Evolutionary conservation across 2,329 filamentous ascomycete species (phyloP).

Genomic region (Lachnellula hyalina): DNA sequence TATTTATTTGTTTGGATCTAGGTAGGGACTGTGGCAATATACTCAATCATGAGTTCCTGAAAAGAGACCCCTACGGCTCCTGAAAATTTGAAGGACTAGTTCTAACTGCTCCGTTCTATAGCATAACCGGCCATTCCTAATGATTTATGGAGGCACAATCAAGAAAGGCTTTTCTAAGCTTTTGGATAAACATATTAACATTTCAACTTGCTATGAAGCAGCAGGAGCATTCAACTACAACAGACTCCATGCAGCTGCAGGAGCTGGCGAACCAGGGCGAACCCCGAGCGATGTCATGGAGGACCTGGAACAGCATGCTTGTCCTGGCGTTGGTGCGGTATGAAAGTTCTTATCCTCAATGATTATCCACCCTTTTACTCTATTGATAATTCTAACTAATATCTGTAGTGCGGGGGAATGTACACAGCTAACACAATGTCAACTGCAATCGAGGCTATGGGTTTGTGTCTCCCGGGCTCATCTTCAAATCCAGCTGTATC

Average conservation of each 20-base stretch:
- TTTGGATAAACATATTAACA: conserved; percentile 75
- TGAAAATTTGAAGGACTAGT: not conserved
- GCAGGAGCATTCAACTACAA: conserved; percentile 77
- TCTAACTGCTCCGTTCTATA: conserved; percentile 50
- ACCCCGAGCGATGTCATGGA: conserved; percentile 73
- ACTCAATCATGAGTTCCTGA: not conserved
- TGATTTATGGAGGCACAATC: conserved; percentile 94
- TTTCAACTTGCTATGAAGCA: conserved; percentile 84
- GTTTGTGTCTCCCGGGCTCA: conserved; percentile 61
- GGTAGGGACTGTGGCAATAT: too few relatives aligned
- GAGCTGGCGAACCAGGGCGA: conserved; percentile 56
- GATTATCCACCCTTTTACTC: not conserved
- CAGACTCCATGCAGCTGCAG: conserved; percentile 64
- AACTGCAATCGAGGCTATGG: conserved; percentile 68
- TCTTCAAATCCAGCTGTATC: conserved; percentile 63
- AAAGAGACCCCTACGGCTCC: not conserved
- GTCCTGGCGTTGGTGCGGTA: conserved; percentile 57
- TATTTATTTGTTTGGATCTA: not conserved
- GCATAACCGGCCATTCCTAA: conserved; percentile 86
- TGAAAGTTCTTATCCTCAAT: not conserved
- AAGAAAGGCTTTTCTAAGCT: conserved; percentile 77
- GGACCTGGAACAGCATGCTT: conserved; percentile 67
- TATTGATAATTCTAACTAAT: not conserved
- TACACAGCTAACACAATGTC: conserved; percentile 76
- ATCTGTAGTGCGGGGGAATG: conserved; percentile 58